Percentiles rank a stretch among this genome's conserved stretches.
Conservation (phyloP, 129 eudicot species). For the Flaveria linearis region DNA sequence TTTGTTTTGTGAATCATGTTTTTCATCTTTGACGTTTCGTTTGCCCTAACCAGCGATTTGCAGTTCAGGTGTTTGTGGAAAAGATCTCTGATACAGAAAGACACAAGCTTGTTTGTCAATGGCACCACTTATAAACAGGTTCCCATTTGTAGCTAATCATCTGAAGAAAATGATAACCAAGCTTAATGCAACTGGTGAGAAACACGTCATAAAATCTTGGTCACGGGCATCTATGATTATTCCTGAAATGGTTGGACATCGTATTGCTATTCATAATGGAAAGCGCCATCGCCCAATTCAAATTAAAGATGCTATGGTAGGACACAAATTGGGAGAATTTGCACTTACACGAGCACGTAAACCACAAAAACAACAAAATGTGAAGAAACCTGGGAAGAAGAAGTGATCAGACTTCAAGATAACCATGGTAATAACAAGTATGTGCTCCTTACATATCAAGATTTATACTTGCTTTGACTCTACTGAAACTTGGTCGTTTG, state of each 20-base stretch:
- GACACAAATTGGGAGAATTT: constrained; percentile 56
- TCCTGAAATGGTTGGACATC: constrained; percentile 58
- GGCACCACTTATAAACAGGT: constrained; percentile 45
- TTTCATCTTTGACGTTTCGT: background rate
- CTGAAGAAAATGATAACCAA: constrained; percentile 36
- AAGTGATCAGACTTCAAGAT: constrained; percentile 29
- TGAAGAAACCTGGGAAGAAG: constrained; percentile 35
- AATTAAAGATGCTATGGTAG: constrained; percentile 50
- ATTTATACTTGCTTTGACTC: constrained; percentile 1
- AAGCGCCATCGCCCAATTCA: constrained; percentile 38
- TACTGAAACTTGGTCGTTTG: constrained; percentile 16
- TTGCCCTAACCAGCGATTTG: too few relatives aligned
- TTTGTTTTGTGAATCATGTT: too few relatives aligned
- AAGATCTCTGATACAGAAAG: constrained; percentile 9
- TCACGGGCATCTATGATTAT: constrained; percentile 50
- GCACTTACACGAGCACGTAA: constrained; percentile 43
- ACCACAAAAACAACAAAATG: constrained; percentile 39
- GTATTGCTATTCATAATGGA: constrained; percentile 48
- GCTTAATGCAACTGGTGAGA: constrained; percentile 36
- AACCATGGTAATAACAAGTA: background rate
- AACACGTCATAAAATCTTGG: constrained; percentile 48
- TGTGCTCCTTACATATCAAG: background rate
- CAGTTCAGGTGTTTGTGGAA: background rate
- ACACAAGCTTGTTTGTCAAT: constrained; percentile 18
- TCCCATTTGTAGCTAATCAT: constrained; percentile 58